Evolutionary conservation across 305 asterid genomes (phyloP).

Genomic region (Fraxinus paxiana): DNA sequence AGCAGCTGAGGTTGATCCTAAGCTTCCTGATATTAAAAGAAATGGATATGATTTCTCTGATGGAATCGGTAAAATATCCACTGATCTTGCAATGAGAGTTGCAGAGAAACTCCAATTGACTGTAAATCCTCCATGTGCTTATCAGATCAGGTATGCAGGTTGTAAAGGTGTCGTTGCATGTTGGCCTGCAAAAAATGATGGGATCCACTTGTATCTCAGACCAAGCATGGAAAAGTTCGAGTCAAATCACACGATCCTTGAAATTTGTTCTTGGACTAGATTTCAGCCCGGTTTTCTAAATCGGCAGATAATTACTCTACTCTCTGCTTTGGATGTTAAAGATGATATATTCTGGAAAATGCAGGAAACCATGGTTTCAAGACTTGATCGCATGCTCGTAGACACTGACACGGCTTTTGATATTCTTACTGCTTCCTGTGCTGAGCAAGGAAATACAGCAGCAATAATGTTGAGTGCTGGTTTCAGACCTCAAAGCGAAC

Average conservation of each 20-base stretch:
- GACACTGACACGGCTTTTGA: slow-evolving; percentile 71
- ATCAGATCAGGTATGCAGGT: slow-evolving; percentile 85
- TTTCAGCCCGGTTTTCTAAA: slow-evolving; percentile 87
- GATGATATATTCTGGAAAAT: slow-evolving; percentile 65
- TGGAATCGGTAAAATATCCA: slow-evolving; percentile 75
- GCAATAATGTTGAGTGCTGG: slow-evolving; percentile 88
- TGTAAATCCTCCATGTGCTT: slow-evolving; percentile 66
- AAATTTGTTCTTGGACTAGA: slow-evolving; percentile 92
- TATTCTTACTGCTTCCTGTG: slow-evolving; percentile 65
- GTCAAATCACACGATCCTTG: slow-evolving; percentile 65
- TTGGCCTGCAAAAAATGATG: slow-evolving; percentile 57
- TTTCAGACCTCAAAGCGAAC: slow-evolving; percentile 67
- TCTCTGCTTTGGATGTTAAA: slow-evolving; percentile 63
- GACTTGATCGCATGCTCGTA: slow-evolving; percentile 57
- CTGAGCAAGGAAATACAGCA: slow-evolving; percentile 68
- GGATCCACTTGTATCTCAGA: slow-evolving; percentile 50
- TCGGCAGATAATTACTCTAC: slow-evolving; percentile 78
- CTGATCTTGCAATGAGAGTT: slow-evolving; percentile 69
- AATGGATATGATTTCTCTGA: slow-evolving; percentile 71
- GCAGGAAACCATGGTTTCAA: slow-evolving; percentile 67
- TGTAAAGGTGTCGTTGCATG: slow-evolving; percentile 83
- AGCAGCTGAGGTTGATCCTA: slow-evolving; percentile 27
- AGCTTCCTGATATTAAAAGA: slow-evolving; percentile 53
- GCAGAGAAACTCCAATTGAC: slow-evolving; percentile 61
- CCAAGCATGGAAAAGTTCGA: slow-evolving; percentile 74